A percentile compares a stretch with the other conserved stretches of the same genome.
These are phyloP conservation scores for Pythium biforme DNA, from an alignment of 352 stramenopile genomes.

Conservation along the genomic window DNA sequence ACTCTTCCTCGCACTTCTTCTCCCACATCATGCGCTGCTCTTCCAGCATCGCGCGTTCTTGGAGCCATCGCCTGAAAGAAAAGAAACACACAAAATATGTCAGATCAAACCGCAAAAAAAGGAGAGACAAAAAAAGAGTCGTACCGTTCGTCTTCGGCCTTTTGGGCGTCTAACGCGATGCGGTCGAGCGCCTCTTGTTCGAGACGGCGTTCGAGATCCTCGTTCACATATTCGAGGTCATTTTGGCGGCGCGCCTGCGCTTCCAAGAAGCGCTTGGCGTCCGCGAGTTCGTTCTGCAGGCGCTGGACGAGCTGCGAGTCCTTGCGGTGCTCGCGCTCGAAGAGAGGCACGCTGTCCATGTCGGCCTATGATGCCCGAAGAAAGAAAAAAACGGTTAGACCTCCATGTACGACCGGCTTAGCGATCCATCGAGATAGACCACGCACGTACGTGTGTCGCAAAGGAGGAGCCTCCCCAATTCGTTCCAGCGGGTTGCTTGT, in stretches of 20 bases:
- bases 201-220: constrained; percentile 73
- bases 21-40: constrained; percentile 69
- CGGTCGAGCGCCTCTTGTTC: constrained; percentile 84
- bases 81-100: constrained; percentile 1
- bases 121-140: constrained; percentile 9
- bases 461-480: constrained; percentile 30
- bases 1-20: constrained; percentile 76
- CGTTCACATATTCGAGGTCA: constrained; percentile 86
- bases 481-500: constrained; percentile 30
- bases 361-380: constrained; percentile 37
- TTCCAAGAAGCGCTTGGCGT: constrained; percentile 84
- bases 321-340: constrained; percentile 85
- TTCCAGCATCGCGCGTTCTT: constrained; percentile 59
- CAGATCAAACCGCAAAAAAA: constrained; percentile 3
- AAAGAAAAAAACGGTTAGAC: background rate
- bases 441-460: constrained; percentile 24
- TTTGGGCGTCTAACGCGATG: constrained; percentile 79
- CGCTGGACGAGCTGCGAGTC: constrained; percentile 83
- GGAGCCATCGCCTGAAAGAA: constrained; percentile 55
- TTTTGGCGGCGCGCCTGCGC: constrained; percentile 80
- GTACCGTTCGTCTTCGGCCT: constrained; percentile 81
- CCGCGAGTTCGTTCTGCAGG: constrained; percentile 79
- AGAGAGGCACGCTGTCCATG: constrained; percentile 82
- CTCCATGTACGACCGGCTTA: background rate
- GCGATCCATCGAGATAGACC: background rate